Evolutionary conservation across 2,329 filamentous ascomycete genomes (phyloP), one percentile per base, ranked within the genome.

Genomic region (Aspergillus quadrilineatus): DNA sequence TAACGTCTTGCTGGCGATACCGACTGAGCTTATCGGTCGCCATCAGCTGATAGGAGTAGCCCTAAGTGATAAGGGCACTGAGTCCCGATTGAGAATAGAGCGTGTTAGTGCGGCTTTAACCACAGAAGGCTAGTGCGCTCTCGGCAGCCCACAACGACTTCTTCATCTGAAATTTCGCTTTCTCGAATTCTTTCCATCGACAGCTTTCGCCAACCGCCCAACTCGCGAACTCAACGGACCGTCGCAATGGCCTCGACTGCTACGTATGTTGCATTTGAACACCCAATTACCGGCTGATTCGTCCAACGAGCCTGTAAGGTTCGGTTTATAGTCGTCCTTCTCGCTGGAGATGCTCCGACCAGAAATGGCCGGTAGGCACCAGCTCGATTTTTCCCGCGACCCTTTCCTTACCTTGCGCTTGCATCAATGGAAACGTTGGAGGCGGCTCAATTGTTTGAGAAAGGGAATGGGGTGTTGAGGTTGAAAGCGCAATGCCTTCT

Each of bases 291-390:
- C 61, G 57, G 63, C 64, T 73, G 69, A 73, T 71, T 62, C 66
- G 66, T 65, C 66, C 55, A 60, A 65, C 61, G 67, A 68, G 71
- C 60, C 68, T 74, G 77, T 80, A 78, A 80, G 80, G 55, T 74
- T 79, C 79, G 81, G 85, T 86, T 73, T 78, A 89, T 90, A 90
- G 88, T 89, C 85, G 89, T 90, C 86, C 86, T 89, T 78, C 86
- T 90, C 85, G 86, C 89, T 91, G 86, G 87, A 83, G 74, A 78
- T 75, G 77, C 76, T 75, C 67, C 67, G 68, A 69, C 69, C 62
- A 61, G 60, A 61, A 62, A 66, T 59, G 63, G 66, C 68, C 64
- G 69, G 74, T 76, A 68, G 76, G 79, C 79, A 82, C 86, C 87
- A 91, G 89, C 88, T 92, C 89, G 88, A 92, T 89, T 76, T 79